A percentile compares a stretch with the other conserved stretches of the same genome.
phyloP scores from a whole-genome alignment of 257 asterid species.

The Vinca minor region DNA sequence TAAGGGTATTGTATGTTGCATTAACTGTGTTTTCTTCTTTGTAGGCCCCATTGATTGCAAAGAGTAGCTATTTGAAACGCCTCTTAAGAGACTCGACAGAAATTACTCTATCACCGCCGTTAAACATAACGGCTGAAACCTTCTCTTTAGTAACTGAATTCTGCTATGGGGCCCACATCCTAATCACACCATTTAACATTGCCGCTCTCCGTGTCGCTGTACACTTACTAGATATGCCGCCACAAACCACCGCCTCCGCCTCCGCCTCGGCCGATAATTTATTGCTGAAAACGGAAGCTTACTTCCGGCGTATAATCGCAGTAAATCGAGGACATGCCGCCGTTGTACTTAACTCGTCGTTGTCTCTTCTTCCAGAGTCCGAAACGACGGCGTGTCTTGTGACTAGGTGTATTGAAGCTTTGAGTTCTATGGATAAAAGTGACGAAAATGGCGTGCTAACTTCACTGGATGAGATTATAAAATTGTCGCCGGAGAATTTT shows the following conservation, averaged over 20 bases:
- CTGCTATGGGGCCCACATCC: conserved; percentile 51
- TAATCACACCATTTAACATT: conserved; percentile 63
- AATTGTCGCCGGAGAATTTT: conserved; percentile 34
- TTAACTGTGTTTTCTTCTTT: conserved; percentile 22
- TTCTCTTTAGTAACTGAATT: conserved; percentile 57
- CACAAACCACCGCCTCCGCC: not conserved
- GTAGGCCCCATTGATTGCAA: conserved; percentile 53
- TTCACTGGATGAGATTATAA: conserved; percentile 40
- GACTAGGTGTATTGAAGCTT: conserved; percentile 69
- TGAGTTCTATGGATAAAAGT: conserved; percentile 39
- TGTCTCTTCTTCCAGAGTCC: conserved; percentile 64
- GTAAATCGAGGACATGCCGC: conserved; percentile 43
- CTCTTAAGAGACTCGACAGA: conserved; percentile 41
- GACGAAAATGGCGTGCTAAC: conserved; percentile 28
- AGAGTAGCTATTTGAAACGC: conserved; percentile 53
- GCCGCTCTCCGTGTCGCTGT: conserved; percentile 80
- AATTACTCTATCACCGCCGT: conserved; percentile 73
- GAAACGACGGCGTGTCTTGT: conserved; percentile 52
- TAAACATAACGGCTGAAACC: conserved; percentile 62
- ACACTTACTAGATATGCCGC: conserved; percentile 56
- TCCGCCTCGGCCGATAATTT: conserved; percentile 29
- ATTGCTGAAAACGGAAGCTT: conserved; percentile 53
- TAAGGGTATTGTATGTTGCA: conserved; percentile 23
- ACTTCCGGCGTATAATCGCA: conserved; percentile 48
- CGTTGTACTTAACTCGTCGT: conserved; percentile 49